Conservation (phyloP, 2,329 filamentous ascomycete species). For the Venturia aucupariae region DNA sequence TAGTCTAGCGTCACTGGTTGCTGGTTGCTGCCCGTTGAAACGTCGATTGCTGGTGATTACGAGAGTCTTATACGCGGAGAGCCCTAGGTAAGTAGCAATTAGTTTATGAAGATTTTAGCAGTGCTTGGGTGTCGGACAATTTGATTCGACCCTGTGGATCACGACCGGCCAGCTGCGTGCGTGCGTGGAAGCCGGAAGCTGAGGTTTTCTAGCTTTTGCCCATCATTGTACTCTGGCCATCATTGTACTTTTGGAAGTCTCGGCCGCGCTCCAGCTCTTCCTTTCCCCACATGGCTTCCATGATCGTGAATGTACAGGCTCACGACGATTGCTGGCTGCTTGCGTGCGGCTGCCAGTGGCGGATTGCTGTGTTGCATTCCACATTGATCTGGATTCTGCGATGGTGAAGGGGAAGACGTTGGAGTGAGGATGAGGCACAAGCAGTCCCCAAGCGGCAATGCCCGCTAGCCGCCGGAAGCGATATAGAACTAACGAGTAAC, state of each 20-base stretch:
- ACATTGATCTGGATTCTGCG: not conserved
- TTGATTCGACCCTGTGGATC: not conserved
- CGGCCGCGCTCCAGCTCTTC: not conserved
- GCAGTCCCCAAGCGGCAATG: not conserved
- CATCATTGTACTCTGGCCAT: constrained; percentile 1
- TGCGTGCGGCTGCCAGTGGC: not conserved
- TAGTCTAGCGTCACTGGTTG: not conserved
- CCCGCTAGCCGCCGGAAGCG: no score
- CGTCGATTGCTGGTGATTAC: not conserved
- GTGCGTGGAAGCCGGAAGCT: not conserved
- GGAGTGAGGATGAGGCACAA: no score
- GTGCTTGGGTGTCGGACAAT: not conserved
- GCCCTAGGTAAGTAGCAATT: not conserved
- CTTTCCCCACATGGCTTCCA: not conserved
- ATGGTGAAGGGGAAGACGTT: not conserved
- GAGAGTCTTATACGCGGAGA: not conserved
- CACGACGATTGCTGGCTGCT: not conserved
- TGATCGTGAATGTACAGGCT: not conserved
- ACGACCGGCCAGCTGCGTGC: no score
- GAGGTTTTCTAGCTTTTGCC: not conserved
- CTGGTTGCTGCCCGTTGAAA: not conserved
- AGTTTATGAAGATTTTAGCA: not conserved
- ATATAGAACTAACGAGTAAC: no score
- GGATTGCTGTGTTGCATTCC: not conserved
- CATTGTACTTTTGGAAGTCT: not conserved